Percentiles rank a stretch among this genome's conserved stretches.
Evolutionary conservation across 1,139 yeast species (phyloP).

Genomic region (Kodamaea sp.): DNA sequence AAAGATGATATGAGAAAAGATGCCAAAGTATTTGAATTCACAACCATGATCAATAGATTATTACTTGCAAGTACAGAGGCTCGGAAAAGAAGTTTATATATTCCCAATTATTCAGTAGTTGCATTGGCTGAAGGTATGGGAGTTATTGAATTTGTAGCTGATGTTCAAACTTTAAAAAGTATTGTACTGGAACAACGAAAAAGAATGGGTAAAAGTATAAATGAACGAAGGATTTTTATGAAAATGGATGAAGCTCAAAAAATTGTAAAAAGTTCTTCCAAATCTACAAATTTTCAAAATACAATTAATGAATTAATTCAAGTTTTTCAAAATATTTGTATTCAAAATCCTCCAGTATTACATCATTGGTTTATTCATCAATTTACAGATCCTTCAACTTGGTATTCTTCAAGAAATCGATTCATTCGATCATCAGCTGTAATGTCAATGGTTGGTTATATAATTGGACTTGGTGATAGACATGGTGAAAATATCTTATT

Average conservation of each 20-base stretch:
- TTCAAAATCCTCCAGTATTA: constrained; percentile 67
- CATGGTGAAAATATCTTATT: constrained; percentile 90
- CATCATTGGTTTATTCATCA: constrained; percentile 85
- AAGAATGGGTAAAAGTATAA: constrained; percentile 31
- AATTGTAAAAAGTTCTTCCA: constrained; percentile 23
- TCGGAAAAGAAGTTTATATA: constrained; percentile 63
- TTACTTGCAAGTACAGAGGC: constrained; percentile 68
- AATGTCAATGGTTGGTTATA: constrained; percentile 96
- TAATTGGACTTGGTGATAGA: constrained; percentile 88
- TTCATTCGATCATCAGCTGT: constrained; percentile 85
- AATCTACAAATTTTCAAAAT: constrained; percentile 15
- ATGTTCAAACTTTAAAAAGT: constrained; percentile 75
- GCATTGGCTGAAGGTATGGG: constrained; percentile 88
- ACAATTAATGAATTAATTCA: constrained; percentile 19
- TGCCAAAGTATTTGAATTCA: constrained; percentile 90
- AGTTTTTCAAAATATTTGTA: constrained; percentile 30
- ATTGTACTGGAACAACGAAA: constrained; percentile 49
- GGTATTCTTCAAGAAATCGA: constrained; percentile 77
- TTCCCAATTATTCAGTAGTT: constrained; percentile 82
- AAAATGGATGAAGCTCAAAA: constrained; percentile 42
- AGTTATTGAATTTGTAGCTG: constrained; percentile 87
- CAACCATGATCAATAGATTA: constrained; percentile 78
- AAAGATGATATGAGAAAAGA: constrained; percentile 94
- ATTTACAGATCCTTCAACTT: constrained; percentile 83
- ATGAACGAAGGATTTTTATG: constrained; percentile 33